Percentiles rank a stretch among this genome's conserved stretches.
These are phyloP conservation scores for Cystofilobasidium bisporidii DNA, from an alignment of 768 basidiomycete species.

Conservation along the genomic window DNA sequence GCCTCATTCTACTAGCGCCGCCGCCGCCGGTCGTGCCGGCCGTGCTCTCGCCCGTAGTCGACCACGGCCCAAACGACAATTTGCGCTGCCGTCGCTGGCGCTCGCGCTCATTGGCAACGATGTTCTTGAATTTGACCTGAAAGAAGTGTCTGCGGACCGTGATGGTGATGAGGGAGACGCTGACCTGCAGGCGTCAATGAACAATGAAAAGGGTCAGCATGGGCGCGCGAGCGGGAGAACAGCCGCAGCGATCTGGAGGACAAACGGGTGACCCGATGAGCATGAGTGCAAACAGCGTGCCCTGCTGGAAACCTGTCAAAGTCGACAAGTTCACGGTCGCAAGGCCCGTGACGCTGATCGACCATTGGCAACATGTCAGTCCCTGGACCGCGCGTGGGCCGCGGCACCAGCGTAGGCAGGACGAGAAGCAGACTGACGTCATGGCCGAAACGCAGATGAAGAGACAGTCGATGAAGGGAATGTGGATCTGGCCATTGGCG, in stretches of 20 bases:
- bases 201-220: too few relatives aligned
- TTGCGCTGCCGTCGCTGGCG: constrained; percentile 23
- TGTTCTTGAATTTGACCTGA: constrained; percentile 55
- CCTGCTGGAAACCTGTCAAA: constrained; percentile 38
- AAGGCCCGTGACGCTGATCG: constrained; percentile 46
- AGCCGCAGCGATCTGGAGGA: constrained; percentile 14
- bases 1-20: constrained; percentile 60
- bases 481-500: constrained; percentile 31
- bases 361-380: too few relatives aligned
- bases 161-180: constrained; percentile 76
- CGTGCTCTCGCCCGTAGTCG: too few relatives aligned
- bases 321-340: constrained; percentile 40
- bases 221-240: constrained; percentile 1
- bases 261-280: constrained; percentile 35
- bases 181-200: constrained; percentile 47
- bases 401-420: neutral
- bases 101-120: constrained; percentile 46
- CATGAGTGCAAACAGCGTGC: constrained; percentile 59
- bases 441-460: constrained; percentile 59
- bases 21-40: constrained; percentile 45
- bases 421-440: constrained; percentile 39
- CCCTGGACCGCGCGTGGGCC: too few relatives aligned
- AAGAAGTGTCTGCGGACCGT: constrained; percentile 64
- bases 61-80: constrained; percentile 51
- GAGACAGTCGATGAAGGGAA: constrained; percentile 40